These are phyloP conservation scores for Quercus engelmannii DNA, from an alignment of 306 rosid species.

Conservation along the genomic window DNA sequence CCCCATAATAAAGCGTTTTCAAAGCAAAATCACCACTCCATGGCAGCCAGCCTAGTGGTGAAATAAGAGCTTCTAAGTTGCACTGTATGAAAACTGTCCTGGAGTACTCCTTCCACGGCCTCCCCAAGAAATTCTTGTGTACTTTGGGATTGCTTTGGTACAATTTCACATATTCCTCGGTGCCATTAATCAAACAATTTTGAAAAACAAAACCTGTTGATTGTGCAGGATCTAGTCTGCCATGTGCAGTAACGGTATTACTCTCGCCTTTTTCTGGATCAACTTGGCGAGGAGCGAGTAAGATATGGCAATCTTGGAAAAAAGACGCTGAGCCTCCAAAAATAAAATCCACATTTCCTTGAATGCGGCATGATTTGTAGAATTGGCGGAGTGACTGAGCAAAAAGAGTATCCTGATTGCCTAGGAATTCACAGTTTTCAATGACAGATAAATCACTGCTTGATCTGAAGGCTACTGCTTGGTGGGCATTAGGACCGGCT, in stretches of 20 bases:
- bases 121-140: conserved; percentile 79
- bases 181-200: conserved; percentile 69
- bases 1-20: conserved; percentile 76
- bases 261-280: conserved; percentile 61
- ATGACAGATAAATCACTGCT: conserved; percentile 70
- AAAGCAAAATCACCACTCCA: conserved; percentile 65
- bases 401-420: conserved; percentile 90
- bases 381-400: conserved; percentile 80
- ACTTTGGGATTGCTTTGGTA: conserved; percentile 59
- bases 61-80: conserved; percentile 42
- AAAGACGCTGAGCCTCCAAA: conserved; percentile 78
- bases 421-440: conserved; percentile 67
- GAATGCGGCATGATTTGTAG: conserved; percentile 67
- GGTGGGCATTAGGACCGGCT: conserved; percentile 87
- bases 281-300: conserved; percentile 51
- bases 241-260: conserved; percentile 74
- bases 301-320: conserved; percentile 59
- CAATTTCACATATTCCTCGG: conserved; percentile 60
- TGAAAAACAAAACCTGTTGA: conserved; percentile 75
- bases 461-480: conserved; percentile 90
- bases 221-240: conserved; percentile 77
- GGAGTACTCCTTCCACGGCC: conserved; percentile 92
- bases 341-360: conserved; percentile 83
- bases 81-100: conserved; percentile 63
- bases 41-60: conserved; percentile 68